Evolutionary conservation across 106 monocot species (phyloP).

Genomic region (Dioscorea zingiberensis): DNA sequence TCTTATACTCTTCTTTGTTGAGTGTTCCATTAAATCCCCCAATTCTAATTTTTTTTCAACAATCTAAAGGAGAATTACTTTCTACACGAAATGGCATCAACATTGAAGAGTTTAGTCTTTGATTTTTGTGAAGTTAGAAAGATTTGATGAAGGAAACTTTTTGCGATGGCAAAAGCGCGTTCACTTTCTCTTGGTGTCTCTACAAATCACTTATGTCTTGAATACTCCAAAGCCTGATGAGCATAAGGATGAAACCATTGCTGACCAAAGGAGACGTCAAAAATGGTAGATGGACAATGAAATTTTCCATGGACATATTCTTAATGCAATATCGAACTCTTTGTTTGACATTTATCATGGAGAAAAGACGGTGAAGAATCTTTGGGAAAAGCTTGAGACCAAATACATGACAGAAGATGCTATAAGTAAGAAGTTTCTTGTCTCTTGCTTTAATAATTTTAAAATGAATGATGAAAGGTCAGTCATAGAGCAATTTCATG

Average conservation of each 20-base stretch:
- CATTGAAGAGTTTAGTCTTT: not conserved
- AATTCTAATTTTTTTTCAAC: too few relatives aligned
- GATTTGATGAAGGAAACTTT: not conserved
- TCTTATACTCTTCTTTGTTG: too few relatives aligned
- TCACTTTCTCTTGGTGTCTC: too few relatives aligned
- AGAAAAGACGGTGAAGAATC: not conserved
- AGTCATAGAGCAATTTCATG: too few relatives aligned
- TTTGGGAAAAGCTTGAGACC: not conserved
- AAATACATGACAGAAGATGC: not conserved
- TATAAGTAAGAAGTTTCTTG: not conserved
- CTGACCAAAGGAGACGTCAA: not conserved
- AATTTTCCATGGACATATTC: not conserved
- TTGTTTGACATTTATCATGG: not conserved
- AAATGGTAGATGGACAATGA: not conserved
- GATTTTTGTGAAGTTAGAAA: not conserved
- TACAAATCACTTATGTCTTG: too few relatives aligned
- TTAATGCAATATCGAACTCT: not conserved
- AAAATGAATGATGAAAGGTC: too few relatives aligned
- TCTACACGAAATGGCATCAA: not conserved
- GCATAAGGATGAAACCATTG: too few relatives aligned
- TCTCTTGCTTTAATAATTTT: not conserved
- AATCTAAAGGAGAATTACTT: not conserved
- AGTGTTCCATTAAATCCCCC: not conserved
- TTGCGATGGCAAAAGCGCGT: too few relatives aligned
- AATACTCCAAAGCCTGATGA: too few relatives aligned